A percentile compares a stretch with the other conserved stretches of the same genome.
Evolutionary conservation across 2,329 filamentous ascomycete genomes (phyloP).

Genomic region (Fusarium drepaniforme): DNA sequence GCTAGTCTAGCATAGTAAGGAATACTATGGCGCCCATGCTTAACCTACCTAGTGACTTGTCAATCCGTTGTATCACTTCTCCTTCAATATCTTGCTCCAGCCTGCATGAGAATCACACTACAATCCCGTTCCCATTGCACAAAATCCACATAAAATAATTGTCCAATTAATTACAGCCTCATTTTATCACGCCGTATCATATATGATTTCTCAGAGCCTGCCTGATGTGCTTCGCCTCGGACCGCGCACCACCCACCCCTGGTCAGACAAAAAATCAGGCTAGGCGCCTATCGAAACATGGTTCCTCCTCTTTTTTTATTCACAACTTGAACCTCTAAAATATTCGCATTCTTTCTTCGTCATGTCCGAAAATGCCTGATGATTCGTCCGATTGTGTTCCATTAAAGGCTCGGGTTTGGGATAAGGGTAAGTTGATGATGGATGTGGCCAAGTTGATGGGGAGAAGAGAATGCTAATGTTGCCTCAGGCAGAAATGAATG

Average conservation of each 20-base stretch:
- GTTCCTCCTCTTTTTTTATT: not conserved
- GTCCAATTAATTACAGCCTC: not conserved
- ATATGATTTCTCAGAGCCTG: not conserved
- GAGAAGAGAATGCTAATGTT: slow-evolving; percentile 1
- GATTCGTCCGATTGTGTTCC: not conserved
- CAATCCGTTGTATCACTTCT: not conserved
- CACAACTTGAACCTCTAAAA: not conserved
- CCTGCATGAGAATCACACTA: not conserved
- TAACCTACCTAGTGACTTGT: not conserved
- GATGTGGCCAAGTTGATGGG: not conserved
- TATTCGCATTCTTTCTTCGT: not conserved
- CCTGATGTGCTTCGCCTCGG: not conserved
- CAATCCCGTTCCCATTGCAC: not conserved
- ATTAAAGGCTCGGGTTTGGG: slow-evolving; percentile 6
- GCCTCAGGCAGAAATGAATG: not conserved
- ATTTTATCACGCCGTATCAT: not conserved
- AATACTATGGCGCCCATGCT: not conserved
- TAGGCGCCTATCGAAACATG: not conserved
- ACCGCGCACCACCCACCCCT: not conserved
- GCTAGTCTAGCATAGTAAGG: not conserved
- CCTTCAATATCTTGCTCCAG: not conserved
- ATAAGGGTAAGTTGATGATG: slow-evolving; percentile 16
- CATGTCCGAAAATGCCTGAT: not conserved
- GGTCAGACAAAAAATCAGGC: not conserved
- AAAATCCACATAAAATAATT: not conserved